Conservation (phyloP, 352 stramenopile species). For the Pythium insidiosum region DNA sequence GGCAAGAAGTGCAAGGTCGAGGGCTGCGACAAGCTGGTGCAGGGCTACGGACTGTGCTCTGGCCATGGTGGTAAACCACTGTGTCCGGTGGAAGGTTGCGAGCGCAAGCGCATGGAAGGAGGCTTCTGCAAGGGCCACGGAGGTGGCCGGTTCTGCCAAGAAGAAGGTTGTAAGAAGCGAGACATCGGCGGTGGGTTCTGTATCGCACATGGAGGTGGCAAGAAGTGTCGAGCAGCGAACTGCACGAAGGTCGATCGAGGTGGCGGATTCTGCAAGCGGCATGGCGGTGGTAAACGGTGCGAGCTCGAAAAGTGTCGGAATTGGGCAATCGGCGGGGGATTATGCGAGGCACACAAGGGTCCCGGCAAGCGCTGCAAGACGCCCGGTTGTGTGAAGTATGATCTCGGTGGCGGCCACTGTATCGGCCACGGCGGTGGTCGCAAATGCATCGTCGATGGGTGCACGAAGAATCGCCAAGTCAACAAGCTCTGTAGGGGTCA, state of each 20-base stretch:
- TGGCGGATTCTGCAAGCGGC: slow-evolving; percentile 72
- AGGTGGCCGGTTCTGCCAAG: slow-evolving; percentile 69
- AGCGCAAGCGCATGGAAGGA: slow-evolving; percentile 83
- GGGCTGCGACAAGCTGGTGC: slow-evolving; percentile 74
- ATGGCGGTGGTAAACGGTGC: slow-evolving; percentile 83
- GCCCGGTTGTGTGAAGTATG: slow-evolving; percentile 70
- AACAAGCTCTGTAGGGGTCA: slow-evolving; percentile 81
- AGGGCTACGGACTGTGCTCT: slow-evolving; percentile 81
- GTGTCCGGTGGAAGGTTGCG: slow-evolving; percentile 64
- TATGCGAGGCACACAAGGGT: slow-evolving; percentile 73
- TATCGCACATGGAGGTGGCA: slow-evolving; percentile 82
- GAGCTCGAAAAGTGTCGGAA: slow-evolving; percentile 66
- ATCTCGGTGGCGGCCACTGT: slow-evolving; percentile 76
- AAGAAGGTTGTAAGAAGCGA: slow-evolving; percentile 64
- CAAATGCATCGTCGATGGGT: slow-evolving; percentile 79
- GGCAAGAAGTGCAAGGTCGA: slow-evolving; percentile 80
- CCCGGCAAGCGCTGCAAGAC: slow-evolving; percentile 77
- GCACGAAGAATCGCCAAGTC: slow-evolving; percentile 79
- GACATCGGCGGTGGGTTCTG: slow-evolving; percentile 83
- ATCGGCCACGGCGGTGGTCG: slow-evolving; percentile 78
- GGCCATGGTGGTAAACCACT: slow-evolving; percentile 74
- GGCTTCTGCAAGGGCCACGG: slow-evolving; percentile 83
- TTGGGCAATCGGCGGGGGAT: slow-evolving; percentile 71
- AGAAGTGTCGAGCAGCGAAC: slow-evolving; percentile 62
- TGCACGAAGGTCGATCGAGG: slow-evolving; percentile 79